Base-by-base conservation (phyloP, 257 asterid species). In the Osmanthus fragrans region DNA sequence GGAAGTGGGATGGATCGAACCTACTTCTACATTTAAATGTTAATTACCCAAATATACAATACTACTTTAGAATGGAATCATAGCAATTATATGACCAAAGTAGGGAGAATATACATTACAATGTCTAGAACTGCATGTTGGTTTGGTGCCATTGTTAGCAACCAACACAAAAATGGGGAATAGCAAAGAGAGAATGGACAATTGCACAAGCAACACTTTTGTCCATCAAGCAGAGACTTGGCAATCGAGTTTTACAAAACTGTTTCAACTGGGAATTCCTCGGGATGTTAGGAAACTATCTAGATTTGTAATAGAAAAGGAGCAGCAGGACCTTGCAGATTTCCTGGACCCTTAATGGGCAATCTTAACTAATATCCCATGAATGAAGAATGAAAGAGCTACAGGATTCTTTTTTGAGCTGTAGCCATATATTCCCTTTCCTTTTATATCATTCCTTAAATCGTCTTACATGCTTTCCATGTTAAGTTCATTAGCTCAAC, bases 31-130 rank as follows among this genome's bases (percentile, higher is more conserved):
- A 47, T 47, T 8, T 47, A 16, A 47, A 16, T 47, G 58, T 47
- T 47, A 47, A 39, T 65, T 25, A 66, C 73, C 76, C 33, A 64
- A 75, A 42, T 65, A 40, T 65, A 60, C 6, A 40, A 65, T 42
- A 65, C 45, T 30, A 66, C 21, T 19, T 27, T 19, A 75, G 32
- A 64, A 64, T 58, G 34, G 71, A 27, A 37, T 37, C 33, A 27
- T 25, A 18, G 71, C 75, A 23, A 67, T 56, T 64, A 67, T 45
- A 73, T 32, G 47, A 29, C 27, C 23, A n/a, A 32, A 71, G 45
- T 56, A 67, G 42, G 42, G 33, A 18, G 29, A 13, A 5, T 47
- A 47, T 47, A 15, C 58, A 47, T 16, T 47, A 15, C 56, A 47
- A 7, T 4, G 56, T 47, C 56, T 16, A 47, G 56, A 47, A 47